Evolutionary conservation across 2,329 filamentous ascomycete species (phyloP).

Genomic region (Alternaria arborescens): DNA sequence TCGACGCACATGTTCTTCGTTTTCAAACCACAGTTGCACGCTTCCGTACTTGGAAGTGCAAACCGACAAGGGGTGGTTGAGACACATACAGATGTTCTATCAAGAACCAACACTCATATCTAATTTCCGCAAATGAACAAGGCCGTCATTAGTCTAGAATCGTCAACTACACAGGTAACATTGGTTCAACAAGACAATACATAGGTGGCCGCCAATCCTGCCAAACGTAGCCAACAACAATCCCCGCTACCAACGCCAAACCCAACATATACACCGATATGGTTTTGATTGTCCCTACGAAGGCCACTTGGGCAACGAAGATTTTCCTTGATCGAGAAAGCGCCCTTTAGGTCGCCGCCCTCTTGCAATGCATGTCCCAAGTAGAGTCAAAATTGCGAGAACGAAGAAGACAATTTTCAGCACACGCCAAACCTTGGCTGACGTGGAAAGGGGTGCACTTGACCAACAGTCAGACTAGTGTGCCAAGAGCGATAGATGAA

Average conservation of each 20-base stretch:
- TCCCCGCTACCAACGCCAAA: conserved; percentile 11
- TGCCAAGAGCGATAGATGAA: conserved; percentile 9
- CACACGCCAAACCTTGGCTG: conserved; percentile 33
- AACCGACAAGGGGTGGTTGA: too few species aligned
- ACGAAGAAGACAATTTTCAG: conserved; percentile 32
- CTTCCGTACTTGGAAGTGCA: too few species aligned
- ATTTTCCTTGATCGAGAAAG: neutral
- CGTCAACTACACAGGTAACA: neutral
- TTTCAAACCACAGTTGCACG: too few species aligned
- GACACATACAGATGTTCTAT: neutral
- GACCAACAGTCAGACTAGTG: conserved; percentile 34
- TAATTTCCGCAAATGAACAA: neutral
- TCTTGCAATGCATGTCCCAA: conserved; percentile 25
- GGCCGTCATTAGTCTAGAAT: conserved; percentile 5
- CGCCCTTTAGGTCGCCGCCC: neutral
- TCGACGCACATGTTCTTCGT: too few species aligned
- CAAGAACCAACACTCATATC: neutral
- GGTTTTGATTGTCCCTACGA: conserved; percentile 8
- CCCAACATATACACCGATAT: conserved; percentile 2
- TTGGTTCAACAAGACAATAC: conserved; percentile 5
- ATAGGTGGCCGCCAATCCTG: neutral
- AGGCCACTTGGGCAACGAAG: conserved; percentile 14
- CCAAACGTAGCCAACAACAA: neutral
- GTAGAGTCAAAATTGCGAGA: conserved; percentile 25
- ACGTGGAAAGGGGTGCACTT: conserved; percentile 40